A percentile compares a stretch with the other conserved stretches of the same genome.
Evolutionary conservation across 176 grass and related monocot genomes (phyloP).

Genomic region (Elymus sibiricus): DNA sequence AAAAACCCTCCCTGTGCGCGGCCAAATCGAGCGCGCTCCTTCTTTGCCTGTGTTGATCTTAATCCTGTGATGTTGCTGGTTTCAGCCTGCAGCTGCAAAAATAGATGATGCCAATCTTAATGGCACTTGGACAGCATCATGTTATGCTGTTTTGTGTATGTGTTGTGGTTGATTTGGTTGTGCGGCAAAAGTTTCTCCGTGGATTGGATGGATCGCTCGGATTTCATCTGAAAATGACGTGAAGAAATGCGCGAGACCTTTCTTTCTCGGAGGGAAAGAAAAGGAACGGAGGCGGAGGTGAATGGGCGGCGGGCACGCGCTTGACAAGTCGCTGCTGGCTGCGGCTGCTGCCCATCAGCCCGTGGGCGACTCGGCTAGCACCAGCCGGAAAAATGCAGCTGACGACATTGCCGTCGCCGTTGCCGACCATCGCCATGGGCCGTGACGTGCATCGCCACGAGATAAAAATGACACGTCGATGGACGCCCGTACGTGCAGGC

Average conservation of each 20-base stretch:
- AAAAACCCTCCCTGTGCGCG: neutral
- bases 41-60: neutral
- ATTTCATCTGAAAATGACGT: slow-evolving; percentile 16
- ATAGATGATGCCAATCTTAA: neutral
- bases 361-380: neutral
- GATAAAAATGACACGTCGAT: neutral
- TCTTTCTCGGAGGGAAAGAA: neutral
- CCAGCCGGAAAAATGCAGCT: neutral
- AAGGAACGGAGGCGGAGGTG: neutral
- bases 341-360: neutral
- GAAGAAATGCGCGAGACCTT: slow-evolving; percentile 16
- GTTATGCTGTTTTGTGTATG: neutral
- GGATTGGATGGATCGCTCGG: neutral
- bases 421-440: slow-evolving; percentile 12
- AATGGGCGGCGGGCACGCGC: neutral
- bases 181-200: neutral
- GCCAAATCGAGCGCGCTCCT: neutral
- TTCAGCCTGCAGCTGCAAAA: neutral
- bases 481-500: neutral
- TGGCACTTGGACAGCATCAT: neutral
- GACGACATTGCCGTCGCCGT: slow-evolving; percentile 10
- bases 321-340: slow-evolving; percentile 11
- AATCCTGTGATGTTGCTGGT: neutral
- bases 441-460: slow-evolving; percentile 3
- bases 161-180: neutral